These are phyloP conservation scores for Naganishia friedmannii DNA, from an alignment of 768 basidiomycete genomes.

Conservation along the genomic window DNA sequence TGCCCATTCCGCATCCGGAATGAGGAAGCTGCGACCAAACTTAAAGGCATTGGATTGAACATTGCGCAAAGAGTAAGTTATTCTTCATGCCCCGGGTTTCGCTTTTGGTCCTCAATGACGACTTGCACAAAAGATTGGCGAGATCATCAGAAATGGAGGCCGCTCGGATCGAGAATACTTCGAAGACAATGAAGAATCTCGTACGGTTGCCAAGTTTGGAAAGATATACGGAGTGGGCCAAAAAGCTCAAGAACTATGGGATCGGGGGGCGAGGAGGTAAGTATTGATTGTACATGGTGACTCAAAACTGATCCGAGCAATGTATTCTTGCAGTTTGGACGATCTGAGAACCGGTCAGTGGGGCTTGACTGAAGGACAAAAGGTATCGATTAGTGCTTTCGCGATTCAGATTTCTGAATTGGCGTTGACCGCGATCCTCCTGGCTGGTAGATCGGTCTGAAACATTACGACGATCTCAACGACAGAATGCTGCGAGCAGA, in stretches of 20 bases:
- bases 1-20: conserved; percentile 40
- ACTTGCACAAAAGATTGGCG: conserved; percentile 38
- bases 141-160: conserved; percentile 35
- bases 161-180: conserved; percentile 34
- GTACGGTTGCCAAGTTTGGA: conserved; percentile 57
- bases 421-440: conserved; percentile 54
- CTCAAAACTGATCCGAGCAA: neutral
- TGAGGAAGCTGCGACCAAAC: conserved; percentile 34
- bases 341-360: conserved; percentile 62
- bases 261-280: conserved; percentile 66
- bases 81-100: neutral
- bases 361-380: conserved; percentile 62
- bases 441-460: conserved; percentile 42
- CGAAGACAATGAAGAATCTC: conserved; percentile 42
- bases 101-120: neutral
- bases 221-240: conserved; percentile 84
- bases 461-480: conserved; percentile 67
- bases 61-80: conserved; percentile 41
- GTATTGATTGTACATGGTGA: neutral
- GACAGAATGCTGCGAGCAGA: conserved; percentile 77
- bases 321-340: conserved; percentile 54
- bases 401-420: conserved; percentile 66
- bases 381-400: conserved; percentile 26
- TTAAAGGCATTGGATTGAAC: conserved; percentile 44
- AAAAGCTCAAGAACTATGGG: conserved; percentile 71